A percentile compares a stretch with the other conserved stretches of the same genome.
phyloP scores from a whole-genome alignment of 345 rosid genomes.

The Eucalyptus curtisii region DNA sequence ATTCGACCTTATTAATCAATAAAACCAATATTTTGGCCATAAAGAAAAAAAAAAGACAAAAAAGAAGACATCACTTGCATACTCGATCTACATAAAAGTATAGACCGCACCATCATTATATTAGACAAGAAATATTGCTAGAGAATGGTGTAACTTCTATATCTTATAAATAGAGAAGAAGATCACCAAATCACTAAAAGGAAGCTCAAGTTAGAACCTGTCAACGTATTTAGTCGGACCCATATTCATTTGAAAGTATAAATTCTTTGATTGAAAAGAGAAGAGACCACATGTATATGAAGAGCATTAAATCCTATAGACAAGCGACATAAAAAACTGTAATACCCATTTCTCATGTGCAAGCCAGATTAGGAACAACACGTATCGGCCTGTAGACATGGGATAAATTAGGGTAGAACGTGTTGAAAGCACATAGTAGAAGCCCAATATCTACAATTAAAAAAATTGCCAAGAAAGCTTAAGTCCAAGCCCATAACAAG shows the following conservation, averaged over 20 bases:
- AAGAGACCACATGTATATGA: neutral
- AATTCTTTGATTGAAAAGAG: neutral
- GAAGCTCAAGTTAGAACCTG: fast-evolving
- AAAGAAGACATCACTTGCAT: neutral
- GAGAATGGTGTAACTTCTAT: neutral
- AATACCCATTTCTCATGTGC: neutral
- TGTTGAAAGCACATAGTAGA: neutral
- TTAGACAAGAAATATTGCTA: neutral
- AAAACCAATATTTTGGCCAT: neutral
- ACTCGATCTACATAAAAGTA: neutral
- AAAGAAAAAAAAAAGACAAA: neutral
- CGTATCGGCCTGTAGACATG: fast-evolving
- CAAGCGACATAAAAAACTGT: neutral
- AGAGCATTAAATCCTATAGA: neutral
- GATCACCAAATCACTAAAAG: neutral
- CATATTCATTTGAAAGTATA: neutral
- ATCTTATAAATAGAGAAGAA: neutral
- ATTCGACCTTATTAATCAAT: neutral
- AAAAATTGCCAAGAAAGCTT: neutral
- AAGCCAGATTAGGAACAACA: neutral
- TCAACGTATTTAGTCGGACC: neutral
- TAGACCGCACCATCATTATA: neutral
- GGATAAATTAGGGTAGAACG: neutral
- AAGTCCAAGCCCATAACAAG: neutral
- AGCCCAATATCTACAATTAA: fast-evolving